Conservation (phyloP, 202 grass and related monocot species). For the Brachypodium distachyon region DNA sequence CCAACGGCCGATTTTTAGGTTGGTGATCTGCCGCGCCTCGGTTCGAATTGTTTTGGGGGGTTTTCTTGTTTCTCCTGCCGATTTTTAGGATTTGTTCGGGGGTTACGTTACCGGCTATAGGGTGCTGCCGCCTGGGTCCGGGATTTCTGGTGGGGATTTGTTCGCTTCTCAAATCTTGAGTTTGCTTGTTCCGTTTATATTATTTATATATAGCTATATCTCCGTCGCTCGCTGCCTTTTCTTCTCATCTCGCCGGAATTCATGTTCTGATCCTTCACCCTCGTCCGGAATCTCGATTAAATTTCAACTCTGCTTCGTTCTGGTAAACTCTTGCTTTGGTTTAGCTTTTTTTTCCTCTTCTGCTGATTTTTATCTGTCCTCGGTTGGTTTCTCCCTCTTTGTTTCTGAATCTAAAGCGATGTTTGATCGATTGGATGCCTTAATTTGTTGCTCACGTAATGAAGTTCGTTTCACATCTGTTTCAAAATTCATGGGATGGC, state of each 20-base stretch:
- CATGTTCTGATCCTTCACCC: background rate
- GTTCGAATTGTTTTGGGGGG: conserved; percentile 5
- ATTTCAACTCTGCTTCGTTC: background rate
- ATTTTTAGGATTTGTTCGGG: conserved; percentile 10
- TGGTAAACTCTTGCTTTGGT: background rate
- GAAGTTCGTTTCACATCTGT: background rate
- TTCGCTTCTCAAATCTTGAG: background rate
- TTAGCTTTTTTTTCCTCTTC: background rate
- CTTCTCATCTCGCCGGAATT: background rate
- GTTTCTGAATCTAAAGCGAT: background rate
- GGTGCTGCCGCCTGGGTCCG: background rate
- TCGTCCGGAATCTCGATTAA: background rate
- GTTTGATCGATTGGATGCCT: background rate
- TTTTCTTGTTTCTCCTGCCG: background rate
- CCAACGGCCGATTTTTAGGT: background rate
- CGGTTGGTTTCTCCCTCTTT: background rate
- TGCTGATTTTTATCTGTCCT: background rate
- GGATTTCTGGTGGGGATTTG: background rate
- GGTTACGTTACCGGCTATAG: background rate
- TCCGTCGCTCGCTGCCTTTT: background rate
- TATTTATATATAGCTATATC: background rate
- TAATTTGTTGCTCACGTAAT: background rate
- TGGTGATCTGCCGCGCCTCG: background rate
- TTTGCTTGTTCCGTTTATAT: background rate
- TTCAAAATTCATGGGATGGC: background rate